These are phyloP conservation scores for Phytophthora quininea DNA, from an alignment of 352 stramenopile species.

Conservation along the genomic window DNA sequence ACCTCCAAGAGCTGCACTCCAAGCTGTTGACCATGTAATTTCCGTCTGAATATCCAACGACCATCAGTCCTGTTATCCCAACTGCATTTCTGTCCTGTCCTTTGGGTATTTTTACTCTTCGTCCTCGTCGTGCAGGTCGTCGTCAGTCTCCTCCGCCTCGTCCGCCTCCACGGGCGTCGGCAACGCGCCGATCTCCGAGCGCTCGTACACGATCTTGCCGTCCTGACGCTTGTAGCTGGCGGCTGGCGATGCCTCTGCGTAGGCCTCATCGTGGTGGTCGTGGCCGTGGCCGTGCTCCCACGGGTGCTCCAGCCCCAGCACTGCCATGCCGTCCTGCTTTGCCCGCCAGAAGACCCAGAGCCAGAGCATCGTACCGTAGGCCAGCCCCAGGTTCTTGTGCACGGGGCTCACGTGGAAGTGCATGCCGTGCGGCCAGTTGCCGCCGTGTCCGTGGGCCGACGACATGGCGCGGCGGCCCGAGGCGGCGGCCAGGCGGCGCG, in stretches of 20 bases:
- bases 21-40: constrained; percentile 46
- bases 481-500: constrained; percentile 51
- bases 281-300: constrained; percentile 80
- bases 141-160: constrained; percentile 33
- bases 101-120: constrained; percentile 26
- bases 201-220: constrained; percentile 69
- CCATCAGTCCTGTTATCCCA: constrained; percentile 11
- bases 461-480: constrained; percentile 65
- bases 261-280: constrained; percentile 54
- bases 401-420: constrained; percentile 89
- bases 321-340: constrained; percentile 84
- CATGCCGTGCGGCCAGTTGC: constrained; percentile 85
- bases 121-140: constrained; percentile 34
- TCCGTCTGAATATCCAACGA: constrained; percentile 21
- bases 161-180: constrained; percentile 61
- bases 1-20: constrained; percentile 58
- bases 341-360: constrained; percentile 91
- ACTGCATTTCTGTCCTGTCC: not conserved
- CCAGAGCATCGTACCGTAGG: constrained; percentile 91
- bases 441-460: constrained; percentile 52
- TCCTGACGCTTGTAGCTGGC: constrained; percentile 43
- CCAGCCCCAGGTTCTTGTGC: constrained; percentile 87
- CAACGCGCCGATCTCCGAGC: constrained; percentile 68
- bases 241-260: constrained; percentile 43
- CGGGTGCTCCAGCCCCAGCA: constrained; percentile 86